phyloP scores from a whole-genome alignment of 2,329 filamentous ascomycete genomes.

The Pseudofabraea citricarpa region DNA sequence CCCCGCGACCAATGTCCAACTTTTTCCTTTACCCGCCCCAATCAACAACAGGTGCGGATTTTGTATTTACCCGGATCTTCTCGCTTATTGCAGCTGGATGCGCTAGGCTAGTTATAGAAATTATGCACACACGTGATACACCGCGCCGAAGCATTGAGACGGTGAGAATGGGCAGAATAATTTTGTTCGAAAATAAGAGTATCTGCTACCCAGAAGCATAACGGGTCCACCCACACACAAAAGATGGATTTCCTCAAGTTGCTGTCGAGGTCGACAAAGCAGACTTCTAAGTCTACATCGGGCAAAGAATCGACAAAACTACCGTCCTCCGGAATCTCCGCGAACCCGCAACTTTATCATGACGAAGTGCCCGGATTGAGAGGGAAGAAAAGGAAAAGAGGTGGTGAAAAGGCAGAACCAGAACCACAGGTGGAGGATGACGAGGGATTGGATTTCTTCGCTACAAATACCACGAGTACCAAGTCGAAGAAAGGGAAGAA shows the following conservation, averaged over 20 bases:
- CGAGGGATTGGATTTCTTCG: conserved; percentile 52
- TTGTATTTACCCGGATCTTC: no score
- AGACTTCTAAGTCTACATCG: conserved; percentile 29
- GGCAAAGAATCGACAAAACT: conserved; percentile 38
- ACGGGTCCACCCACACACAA: neutral
- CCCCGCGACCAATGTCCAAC: conserved; percentile 7
- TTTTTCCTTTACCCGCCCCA: neutral
- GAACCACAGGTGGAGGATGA: conserved; percentile 31
- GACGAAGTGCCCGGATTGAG: conserved; percentile 39
- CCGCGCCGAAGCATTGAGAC: no score
- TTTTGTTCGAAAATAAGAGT: neutral
- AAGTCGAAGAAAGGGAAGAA: conserved; percentile 14
- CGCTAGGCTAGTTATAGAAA: no score
- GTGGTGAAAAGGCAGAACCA: conserved; percentile 26
- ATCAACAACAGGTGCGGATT: no score
- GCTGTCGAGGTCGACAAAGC: conserved; percentile 65
- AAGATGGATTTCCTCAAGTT: conserved; percentile 63
- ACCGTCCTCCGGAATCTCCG: conserved; percentile 58
- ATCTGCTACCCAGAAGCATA: neutral
- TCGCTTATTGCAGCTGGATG: no score
- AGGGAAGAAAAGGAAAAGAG: conserved; percentile 53
- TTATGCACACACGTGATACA: no score
- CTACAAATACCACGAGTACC: conserved; percentile 33
- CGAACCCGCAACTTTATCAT: conserved; percentile 68
- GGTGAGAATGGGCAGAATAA: conserved; percentile 5